Evolutionary conservation across 352 stramenopile species (phyloP).

Genomic region (Globisporangium nodosum): DNA sequence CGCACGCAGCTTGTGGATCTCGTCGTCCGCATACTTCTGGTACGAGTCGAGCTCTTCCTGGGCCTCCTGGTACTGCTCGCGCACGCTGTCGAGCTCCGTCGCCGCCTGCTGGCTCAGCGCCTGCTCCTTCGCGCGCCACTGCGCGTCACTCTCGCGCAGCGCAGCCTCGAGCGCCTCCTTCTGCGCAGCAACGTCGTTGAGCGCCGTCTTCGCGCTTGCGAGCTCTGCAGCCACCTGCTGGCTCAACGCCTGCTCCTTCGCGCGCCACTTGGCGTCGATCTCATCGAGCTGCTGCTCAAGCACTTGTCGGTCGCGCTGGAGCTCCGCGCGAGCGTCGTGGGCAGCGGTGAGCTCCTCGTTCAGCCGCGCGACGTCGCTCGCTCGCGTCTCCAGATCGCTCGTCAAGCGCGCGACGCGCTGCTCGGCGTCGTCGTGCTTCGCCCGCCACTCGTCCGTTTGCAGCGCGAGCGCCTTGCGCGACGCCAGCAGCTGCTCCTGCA

Average conservation of each 20-base stretch:
- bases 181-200: conserved; percentile 18
- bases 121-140: conserved; percentile 34
- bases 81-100: conserved; percentile 32
- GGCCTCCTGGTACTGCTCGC: conserved; percentile 34
- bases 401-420: conserved; percentile 2
- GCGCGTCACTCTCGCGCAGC: conserved; percentile 17
- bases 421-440: background rate
- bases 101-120: conserved; percentile 21
- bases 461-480: conserved; percentile 20
- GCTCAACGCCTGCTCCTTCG: conserved; percentile 5
- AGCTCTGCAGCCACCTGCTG: conserved; percentile 17
- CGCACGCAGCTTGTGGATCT: conserved; percentile 42
- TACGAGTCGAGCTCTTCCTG: conserved; percentile 47
- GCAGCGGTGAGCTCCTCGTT: conserved; percentile 1
- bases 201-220: conserved; percentile 13
- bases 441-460: conserved; percentile 23
- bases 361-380: background rate
- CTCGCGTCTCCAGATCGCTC: background rate
- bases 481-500: conserved; percentile 28
- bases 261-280: conserved; percentile 7
- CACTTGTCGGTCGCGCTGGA: background rate
- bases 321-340: conserved; percentile 1
- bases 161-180: conserved; percentile 26
- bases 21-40: conserved; percentile 41
- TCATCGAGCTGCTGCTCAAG: conserved; percentile 11